Percentiles rank a stretch among this genome's conserved stretches.
phyloP scores from a whole-genome alignment of 2,329 filamentous ascomycete species.

The Cyphellophora attinorum region DNA sequence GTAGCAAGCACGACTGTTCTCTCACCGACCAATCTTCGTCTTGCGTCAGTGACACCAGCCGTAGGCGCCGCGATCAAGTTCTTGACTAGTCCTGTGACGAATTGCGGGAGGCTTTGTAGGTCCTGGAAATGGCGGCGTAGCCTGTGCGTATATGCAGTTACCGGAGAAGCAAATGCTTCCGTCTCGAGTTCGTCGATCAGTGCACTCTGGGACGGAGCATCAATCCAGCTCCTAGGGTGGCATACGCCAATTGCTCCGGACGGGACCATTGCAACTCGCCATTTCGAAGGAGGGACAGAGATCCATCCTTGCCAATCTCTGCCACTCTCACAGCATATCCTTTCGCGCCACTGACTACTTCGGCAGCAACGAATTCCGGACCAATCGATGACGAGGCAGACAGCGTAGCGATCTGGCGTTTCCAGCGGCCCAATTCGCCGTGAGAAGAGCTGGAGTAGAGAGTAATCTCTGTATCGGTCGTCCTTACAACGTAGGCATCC shows the following conservation, averaged over 20 bases:
- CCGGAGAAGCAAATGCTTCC: constrained; percentile 72
- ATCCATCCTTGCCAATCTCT: constrained; percentile 52
- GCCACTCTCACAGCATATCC: constrained; percentile 72
- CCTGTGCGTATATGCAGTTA: constrained; percentile 79
- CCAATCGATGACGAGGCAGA: constrained; percentile 25
- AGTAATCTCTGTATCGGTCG: constrained; percentile 63
- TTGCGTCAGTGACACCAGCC: constrained; percentile 17
- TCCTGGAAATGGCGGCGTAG: constrained; percentile 73
- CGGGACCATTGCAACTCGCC: constrained; percentile 72
- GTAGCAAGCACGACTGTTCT: constrained; percentile 78
- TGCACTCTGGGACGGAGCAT: constrained; percentile 62
- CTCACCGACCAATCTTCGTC: constrained; percentile 78
- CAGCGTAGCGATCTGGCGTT: constrained; percentile 36
- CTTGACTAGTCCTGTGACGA: constrained; percentile 58
- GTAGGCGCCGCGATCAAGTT: constrained; percentile 43
- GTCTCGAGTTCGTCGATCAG: constrained; percentile 73
- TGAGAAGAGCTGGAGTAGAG: constrained; percentile 70
- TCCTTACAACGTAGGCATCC: constrained; percentile 81
- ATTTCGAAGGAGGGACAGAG: constrained; percentile 79
- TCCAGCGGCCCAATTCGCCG: constrained; percentile 67
- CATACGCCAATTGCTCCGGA: constrained; percentile 70
- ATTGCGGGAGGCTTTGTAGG: constrained; percentile 64
- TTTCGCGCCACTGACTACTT: constrained; percentile 61
- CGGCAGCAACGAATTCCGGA: constrained; percentile 55
- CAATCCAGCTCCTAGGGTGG: constrained; percentile 74